Percentiles rank a stretch among this genome's conserved stretches.
Evolutionary conservation across 352 stramenopile genomes (phyloP).

Genomic region (Blastocystis sp.): DNA sequence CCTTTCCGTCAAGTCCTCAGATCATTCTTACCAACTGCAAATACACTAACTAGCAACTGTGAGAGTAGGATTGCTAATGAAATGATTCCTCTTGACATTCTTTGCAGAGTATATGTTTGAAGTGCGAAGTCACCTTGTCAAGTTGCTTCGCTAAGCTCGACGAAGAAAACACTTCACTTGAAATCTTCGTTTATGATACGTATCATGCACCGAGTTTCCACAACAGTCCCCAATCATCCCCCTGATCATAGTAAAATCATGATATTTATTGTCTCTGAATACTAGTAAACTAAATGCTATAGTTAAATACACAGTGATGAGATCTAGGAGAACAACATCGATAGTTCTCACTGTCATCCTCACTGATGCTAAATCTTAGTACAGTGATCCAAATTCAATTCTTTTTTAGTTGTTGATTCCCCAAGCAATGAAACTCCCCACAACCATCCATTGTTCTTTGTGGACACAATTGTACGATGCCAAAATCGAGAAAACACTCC

Average conservation of each 20-base stretch:
- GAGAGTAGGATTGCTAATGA: not conserved
- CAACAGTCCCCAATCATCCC: too few species aligned
- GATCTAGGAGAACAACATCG: too few species aligned
- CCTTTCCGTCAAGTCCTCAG: not conserved
- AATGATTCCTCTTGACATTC: conserved; percentile 37
- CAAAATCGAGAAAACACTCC: not conserved
- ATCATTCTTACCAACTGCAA: not conserved
- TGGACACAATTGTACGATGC: not conserved
- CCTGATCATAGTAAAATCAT: too few species aligned
- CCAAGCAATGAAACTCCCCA: conserved; percentile 20
- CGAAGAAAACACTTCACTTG: conserved; percentile 35
- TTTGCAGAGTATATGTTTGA: conserved; percentile 50
- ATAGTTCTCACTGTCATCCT: too few species aligned
- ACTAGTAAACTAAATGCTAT: too few species aligned
- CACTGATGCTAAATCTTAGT: too few species aligned
- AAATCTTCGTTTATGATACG: too few species aligned
- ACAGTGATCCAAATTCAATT: too few species aligned
- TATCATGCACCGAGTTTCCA: too few species aligned
- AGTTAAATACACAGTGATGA: too few species aligned
- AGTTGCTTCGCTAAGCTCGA: conserved; percentile 46
- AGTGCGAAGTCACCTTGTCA: conserved; percentile 28
- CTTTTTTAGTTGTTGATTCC: not conserved
- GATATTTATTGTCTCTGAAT: too few species aligned
- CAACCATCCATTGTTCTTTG: not conserved
- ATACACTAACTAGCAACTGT: conserved; percentile 6